Percentiles rank a stretch among this genome's conserved stretches.
These are phyloP conservation scores for Chlorophyllum brunneum DNA, from an alignment of 768 basidiomycete species.

Conservation along the genomic window DNA sequence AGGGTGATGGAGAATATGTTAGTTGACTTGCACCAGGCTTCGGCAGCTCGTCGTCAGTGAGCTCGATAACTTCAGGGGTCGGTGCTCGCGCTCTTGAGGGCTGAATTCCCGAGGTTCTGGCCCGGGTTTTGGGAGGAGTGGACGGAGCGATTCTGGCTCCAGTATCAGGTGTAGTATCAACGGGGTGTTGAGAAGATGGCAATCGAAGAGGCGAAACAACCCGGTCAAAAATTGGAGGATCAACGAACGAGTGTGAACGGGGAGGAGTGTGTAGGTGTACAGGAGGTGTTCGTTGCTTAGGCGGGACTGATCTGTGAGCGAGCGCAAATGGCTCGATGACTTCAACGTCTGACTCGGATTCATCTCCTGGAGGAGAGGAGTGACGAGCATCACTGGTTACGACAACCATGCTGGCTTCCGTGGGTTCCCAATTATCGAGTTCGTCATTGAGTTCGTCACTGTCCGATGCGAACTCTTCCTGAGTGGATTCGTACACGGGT, in stretches of 20 bases:
- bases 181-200: neutral
- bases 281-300: neutral
- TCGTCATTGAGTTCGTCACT: slow-evolving; percentile 36
- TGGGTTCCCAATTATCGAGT: slow-evolving; percentile 31
- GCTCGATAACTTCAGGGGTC: slow-evolving; percentile 8
- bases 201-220: neutral
- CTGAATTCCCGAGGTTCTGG: neutral
- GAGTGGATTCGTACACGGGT: slow-evolving; percentile 1
- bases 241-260: slow-evolving; percentile 20
- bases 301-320: neutral
- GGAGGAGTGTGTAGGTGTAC: slow-evolving; percentile 40
- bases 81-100: neutral
- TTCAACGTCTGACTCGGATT: slow-evolving; percentile 26
- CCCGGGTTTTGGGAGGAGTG: neutral
- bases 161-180: neutral
- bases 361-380: slow-evolving; percentile 3
- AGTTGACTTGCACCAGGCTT: neutral
- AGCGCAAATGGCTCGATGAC: slow-evolving; percentile 21
- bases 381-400: slow-evolving; percentile 18
- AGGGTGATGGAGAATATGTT: neutral
- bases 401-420: slow-evolving; percentile 38
- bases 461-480: slow-evolving; percentile 19
- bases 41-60: neutral
- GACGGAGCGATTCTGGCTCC: neutral
- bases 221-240: neutral